Conservation (phyloP, 1,139 yeast species). For the Pichia sp. region DNA sequence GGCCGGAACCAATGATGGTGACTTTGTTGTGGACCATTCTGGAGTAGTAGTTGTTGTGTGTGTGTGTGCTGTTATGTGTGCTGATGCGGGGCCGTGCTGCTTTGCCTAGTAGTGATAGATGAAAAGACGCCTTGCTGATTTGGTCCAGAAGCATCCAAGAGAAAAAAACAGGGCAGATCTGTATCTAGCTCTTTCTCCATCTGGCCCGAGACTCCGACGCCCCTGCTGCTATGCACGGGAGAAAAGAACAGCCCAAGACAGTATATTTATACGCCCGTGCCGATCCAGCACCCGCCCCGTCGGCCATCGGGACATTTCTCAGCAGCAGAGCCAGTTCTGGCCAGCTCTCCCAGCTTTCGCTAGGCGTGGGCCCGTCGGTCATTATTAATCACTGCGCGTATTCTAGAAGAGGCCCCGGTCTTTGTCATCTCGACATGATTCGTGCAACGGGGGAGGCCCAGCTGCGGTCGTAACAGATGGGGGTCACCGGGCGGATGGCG, state of each 20-base stretch:
- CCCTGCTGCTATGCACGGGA: background rate
- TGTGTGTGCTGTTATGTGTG: too few relatives aligned
- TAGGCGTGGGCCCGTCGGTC: background rate
- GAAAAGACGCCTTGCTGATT: background rate
- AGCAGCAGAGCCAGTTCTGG: background rate
- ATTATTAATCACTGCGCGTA: slow-evolving; percentile 1
- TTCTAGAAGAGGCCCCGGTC: background rate
- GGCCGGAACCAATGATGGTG: slow-evolving; percentile 95
- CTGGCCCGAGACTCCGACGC: background rate
- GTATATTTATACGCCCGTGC: slow-evolving; percentile 1
- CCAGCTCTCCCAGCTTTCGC: background rate
- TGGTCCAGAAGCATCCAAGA: background rate
- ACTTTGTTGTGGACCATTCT: slow-evolving; percentile 83
- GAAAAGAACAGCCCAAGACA: background rate
- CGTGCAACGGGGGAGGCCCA: background rate
- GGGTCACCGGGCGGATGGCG: background rate
- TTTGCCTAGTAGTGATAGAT: background rate
- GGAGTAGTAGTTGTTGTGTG: background rate
- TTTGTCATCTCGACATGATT: background rate
- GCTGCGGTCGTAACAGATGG: too few relatives aligned
- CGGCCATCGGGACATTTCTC: background rate
- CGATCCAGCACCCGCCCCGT: background rate
- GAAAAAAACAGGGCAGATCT: background rate
- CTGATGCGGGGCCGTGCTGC: background rate
- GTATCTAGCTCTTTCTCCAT: background rate